Conservation (phyloP, 495 filamentous ascomycete genomes). For the Amniculicola lignicola region DNA sequence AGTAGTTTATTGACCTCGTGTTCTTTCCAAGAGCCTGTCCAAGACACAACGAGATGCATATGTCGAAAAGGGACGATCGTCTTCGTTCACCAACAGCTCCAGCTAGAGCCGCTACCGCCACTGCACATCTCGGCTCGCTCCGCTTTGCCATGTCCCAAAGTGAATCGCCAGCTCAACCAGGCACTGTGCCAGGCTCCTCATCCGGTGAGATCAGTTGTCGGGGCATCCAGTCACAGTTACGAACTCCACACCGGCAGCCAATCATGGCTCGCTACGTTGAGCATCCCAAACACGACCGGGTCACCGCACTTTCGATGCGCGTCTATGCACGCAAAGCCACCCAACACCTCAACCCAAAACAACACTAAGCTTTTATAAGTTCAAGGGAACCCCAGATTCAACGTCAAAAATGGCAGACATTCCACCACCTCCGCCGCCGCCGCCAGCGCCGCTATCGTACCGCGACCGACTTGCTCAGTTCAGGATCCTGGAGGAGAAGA, state of each 20-base stretch:
- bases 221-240: slow-evolving; percentile 14
- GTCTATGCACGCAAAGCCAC: slow-evolving; percentile 27
- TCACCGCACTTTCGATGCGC: slow-evolving; percentile 19
- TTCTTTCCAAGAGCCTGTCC: too few species aligned
- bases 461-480: slow-evolving; percentile 31
- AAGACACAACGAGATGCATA: too few species aligned
- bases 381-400: slow-evolving; percentile 1
- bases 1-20: too few species aligned
- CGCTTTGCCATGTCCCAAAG: background rate
- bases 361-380: slow-evolving; percentile 7
- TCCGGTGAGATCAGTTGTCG: slow-evolving; percentile 23
- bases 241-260: slow-evolving; percentile 7
- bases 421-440: slow-evolving; percentile 1
- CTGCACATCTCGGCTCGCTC: background rate
- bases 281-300: slow-evolving; percentile 28
- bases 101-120: background rate
- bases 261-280: slow-evolving; percentile 32
- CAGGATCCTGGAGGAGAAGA: slow-evolving; percentile 31
- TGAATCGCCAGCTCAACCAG: background rate
- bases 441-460: slow-evolving; percentile 20
- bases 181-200: background rate
- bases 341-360: slow-evolving; percentile 10
- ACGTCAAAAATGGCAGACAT: slow-evolving; percentile 21
- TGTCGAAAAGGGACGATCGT: too few species aligned
- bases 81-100: too few species aligned